Evolutionary conservation across 2,329 filamentous ascomycete genomes (phyloP).

Genomic region (Gnomoniopsis smithogilvyi): DNA sequence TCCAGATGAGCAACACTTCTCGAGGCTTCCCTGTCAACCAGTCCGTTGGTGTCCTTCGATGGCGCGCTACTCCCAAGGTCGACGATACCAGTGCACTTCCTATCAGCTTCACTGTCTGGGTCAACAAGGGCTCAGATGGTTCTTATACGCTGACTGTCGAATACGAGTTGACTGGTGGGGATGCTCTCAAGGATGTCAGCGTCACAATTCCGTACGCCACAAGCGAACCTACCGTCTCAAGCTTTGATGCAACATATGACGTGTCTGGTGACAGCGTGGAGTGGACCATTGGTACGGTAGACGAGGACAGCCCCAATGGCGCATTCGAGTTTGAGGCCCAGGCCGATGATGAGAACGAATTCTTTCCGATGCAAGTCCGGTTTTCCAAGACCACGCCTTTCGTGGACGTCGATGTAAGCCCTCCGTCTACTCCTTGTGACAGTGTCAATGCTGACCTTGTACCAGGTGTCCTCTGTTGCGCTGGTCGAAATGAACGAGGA

Average conservation of each 20-base stretch:
- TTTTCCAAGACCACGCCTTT: slow-evolving; percentile 86
- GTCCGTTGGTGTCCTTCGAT: slow-evolving; percentile 86
- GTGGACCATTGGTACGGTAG: slow-evolving; percentile 87
- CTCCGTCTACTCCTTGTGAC: neutral
- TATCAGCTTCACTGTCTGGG: slow-evolving; percentile 97
- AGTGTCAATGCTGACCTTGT: slow-evolving; percentile 1
- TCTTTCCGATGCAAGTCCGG: slow-evolving; percentile 93
- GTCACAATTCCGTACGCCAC: slow-evolving; percentile 85
- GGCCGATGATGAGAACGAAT: slow-evolving; percentile 84
- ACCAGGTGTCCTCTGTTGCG: slow-evolving; percentile 62
- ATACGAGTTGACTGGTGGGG: slow-evolving; percentile 84
- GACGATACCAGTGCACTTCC: slow-evolving; percentile 81
- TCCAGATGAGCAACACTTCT: slow-evolving; percentile 84
- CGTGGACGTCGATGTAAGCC: slow-evolving; percentile 86
- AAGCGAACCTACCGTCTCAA: slow-evolving; percentile 83
- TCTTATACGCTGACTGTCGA: slow-evolving; percentile 91
- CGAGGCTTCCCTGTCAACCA: slow-evolving; percentile 96
- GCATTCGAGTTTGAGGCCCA: slow-evolving; percentile 95
- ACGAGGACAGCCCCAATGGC: slow-evolving; percentile 77
- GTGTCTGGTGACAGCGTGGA: slow-evolving; percentile 89
- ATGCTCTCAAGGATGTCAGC: slow-evolving; percentile 76
- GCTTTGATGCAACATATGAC: slow-evolving; percentile 92
- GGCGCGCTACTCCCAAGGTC: slow-evolving; percentile 79
- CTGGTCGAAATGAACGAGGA: slow-evolving; percentile 74
- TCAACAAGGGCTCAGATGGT: slow-evolving; percentile 78